A percentile compares a stretch with the other conserved stretches of the same genome.
These are phyloP conservation scores for Magnaporthiopsis rhizophila DNA, from an alignment of 2,329 filamentous ascomycete genomes.

Conservation along the genomic window DNA sequence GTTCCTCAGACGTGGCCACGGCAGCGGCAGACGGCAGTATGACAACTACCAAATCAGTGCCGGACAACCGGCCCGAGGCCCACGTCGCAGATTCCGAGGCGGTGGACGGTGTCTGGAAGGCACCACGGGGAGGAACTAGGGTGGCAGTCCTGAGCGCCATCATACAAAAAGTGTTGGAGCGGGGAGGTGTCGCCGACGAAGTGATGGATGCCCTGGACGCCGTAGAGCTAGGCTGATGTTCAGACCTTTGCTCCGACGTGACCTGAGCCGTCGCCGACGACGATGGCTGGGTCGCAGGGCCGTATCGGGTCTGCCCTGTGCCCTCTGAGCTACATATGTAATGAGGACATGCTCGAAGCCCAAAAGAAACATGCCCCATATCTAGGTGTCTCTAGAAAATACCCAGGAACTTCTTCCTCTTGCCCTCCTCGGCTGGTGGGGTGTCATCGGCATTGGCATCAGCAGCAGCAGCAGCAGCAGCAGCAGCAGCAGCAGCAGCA, in stretches of 20 bases:
- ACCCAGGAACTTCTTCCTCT: constrained; percentile 76
- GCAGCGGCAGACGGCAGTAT: constrained; percentile 38
- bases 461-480: not conserved
- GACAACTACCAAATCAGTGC: constrained; percentile 35
- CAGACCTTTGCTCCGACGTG: not conserved
- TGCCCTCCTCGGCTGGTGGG: constrained; percentile 18
- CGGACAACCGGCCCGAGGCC: constrained; percentile 17
- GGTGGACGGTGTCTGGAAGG: constrained; percentile 73
- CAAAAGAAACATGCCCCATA: not conserved
- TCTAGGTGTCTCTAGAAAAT: constrained; percentile 52
- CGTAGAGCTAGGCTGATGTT: constrained; percentile 55
- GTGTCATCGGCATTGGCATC: not conserved
- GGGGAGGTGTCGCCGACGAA: constrained; percentile 76
- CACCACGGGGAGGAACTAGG: constrained; percentile 76
- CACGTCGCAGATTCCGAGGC: constrained; percentile 44
- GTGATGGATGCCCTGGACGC: constrained; percentile 73
- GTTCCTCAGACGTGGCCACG: constrained; percentile 57
- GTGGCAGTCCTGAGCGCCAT: constrained; percentile 64
- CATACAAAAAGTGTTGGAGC: constrained; percentile 67
- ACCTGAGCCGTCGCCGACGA: not conserved
- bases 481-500: not conserved
- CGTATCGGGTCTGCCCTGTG: not conserved
- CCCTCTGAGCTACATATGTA: not conserved
- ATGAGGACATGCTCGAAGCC: not conserved
- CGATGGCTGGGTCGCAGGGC: not conserved